Evolutionary conservation across 2,329 filamentous ascomycete species (phyloP).

Genomic region (Xylaria sp.): DNA sequence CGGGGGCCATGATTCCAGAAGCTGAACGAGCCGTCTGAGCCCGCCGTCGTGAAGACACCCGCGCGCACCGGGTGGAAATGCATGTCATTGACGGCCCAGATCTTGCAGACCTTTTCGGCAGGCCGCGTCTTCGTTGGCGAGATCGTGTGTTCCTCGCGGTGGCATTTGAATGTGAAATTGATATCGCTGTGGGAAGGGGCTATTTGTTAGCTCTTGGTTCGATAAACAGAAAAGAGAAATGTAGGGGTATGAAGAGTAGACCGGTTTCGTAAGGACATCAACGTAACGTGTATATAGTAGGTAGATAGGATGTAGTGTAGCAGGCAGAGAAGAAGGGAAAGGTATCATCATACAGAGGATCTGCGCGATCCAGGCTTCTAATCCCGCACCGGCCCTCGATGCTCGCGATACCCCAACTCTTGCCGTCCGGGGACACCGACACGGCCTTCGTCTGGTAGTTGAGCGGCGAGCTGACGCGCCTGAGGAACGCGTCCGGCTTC

Average conservation of each 20-base stretch:
- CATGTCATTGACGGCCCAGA: slow-evolving; percentile 52
- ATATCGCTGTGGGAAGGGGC: slow-evolving; percentile 1
- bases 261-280: neutral
- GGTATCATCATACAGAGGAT: slow-evolving; percentile 39
- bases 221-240: neutral
- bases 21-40: slow-evolving; percentile 53
- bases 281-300: neutral
- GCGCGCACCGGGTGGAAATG: slow-evolving; percentile 46
- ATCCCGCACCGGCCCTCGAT: slow-evolving; percentile 50
- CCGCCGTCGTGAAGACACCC: slow-evolving; percentile 48
- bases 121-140: too few species aligned
- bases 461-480: slow-evolving; percentile 43
- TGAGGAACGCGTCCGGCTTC: slow-evolving; percentile 40
- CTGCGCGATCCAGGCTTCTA: slow-evolving; percentile 39
- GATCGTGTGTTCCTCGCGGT: slow-evolving; percentile 43
- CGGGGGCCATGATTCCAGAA: slow-evolving; percentile 67
- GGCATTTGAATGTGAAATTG: slow-evolving; percentile 51
- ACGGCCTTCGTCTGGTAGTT: slow-evolving; percentile 48
- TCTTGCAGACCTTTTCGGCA: neutral
- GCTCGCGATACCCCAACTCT: slow-evolving; percentile 46
- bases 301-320: neutral
- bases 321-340: neutral
- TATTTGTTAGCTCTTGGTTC: slow-evolving; percentile 4
- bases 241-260: neutral
- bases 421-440: slow-evolving; percentile 45